Percentiles rank a stretch among this genome's conserved stretches.
These are phyloP conservation scores for Fusarium sp. DNA, from an alignment of 2,329 filamentous ascomycete genomes.

Conservation along the genomic window DNA sequence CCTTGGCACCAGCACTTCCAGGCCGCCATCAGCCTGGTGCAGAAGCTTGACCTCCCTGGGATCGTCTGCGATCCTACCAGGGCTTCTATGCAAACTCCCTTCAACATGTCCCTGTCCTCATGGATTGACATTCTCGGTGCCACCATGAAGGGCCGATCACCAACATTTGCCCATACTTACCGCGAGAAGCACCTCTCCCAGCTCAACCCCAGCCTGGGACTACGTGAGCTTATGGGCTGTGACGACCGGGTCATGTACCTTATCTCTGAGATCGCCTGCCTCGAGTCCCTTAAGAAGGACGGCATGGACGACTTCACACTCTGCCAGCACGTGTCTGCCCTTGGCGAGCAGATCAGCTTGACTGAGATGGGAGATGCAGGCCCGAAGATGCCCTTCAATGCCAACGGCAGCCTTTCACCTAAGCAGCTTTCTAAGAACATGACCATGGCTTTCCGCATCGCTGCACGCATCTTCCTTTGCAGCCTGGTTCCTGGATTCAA, in stretches of 20 bases:
- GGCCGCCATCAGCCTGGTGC: constrained; percentile 85
- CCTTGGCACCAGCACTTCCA: constrained; percentile 98
- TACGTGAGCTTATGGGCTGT: constrained; percentile 96
- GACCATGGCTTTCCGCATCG: constrained; percentile 89
- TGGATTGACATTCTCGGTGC: constrained; percentile 99
- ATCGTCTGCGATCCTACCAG: constrained; percentile 73
- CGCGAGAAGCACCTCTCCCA: constrained; percentile 88
- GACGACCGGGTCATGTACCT: constrained; percentile 98
- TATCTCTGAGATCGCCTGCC: constrained; percentile 96
- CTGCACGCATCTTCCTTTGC: constrained; percentile 96
- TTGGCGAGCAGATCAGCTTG: constrained; percentile 86
- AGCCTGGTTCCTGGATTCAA: constrained; percentile 91
- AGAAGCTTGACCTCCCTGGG: constrained; percentile 83
- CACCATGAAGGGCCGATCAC: constrained; percentile 88
- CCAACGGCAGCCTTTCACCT: constrained; percentile 81
- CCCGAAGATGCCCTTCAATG: constrained; percentile 72
- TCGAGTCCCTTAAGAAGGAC: constrained; percentile 87
- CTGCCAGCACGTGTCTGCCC: constrained; percentile 89
- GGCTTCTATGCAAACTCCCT: constrained; percentile 72
- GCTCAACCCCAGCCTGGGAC: constrained; percentile 73
- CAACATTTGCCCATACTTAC: constrained; percentile 94
- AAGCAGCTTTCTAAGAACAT: constrained; percentile 90
- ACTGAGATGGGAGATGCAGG: constrained; percentile 76
- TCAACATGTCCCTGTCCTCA: constrained; percentile 93
- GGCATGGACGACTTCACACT: constrained; percentile 88